These are phyloP conservation scores for Exophiala phaeomuriformis DNA, from an alignment of 2,329 filamentous ascomycete species.

Conservation along the genomic window DNA sequence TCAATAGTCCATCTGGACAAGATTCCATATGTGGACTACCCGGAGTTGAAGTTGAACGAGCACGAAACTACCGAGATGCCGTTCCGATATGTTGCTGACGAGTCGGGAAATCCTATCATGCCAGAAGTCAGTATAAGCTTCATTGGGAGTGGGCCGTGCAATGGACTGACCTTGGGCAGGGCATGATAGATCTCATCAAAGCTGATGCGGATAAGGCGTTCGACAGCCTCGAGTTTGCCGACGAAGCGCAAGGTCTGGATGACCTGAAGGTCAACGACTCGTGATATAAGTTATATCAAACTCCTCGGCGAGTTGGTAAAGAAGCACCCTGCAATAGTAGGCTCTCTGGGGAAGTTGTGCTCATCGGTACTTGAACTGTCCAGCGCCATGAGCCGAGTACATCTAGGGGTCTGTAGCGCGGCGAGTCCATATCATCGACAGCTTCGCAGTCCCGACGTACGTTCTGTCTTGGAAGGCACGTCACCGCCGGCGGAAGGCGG, in stretches of 20 bases:
- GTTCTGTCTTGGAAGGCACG: too few relatives aligned
- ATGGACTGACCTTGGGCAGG: constrained; percentile 45
- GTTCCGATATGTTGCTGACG: constrained; percentile 81
- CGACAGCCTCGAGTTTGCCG: constrained; percentile 64
- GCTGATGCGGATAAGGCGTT: constrained; percentile 91
- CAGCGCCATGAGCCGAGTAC: too few relatives aligned
- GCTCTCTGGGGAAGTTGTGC: too few relatives aligned
- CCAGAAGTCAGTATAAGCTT: constrained; percentile 60
- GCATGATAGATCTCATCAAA: constrained; percentile 89
- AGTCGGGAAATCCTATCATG: constrained; percentile 77
- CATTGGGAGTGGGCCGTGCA: constrained; percentile 19
- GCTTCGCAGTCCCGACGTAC: too few relatives aligned
- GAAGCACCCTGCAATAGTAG: too few relatives aligned
- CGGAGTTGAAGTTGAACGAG: constrained; percentile 81
- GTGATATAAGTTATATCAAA: constrained; percentile 1
- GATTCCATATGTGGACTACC: constrained; percentile 77
- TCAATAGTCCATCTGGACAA: constrained; percentile 63
- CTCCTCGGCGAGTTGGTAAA: too few relatives aligned
- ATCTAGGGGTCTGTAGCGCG: too few relatives aligned
- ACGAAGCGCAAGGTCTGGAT: constrained; percentile 23
- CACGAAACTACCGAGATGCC: constrained; percentile 97
- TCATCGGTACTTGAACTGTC: too few relatives aligned
- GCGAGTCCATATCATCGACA: too few relatives aligned
- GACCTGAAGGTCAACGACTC: constrained; percentile 8
- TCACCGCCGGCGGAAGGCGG: too few relatives aligned